phyloP scores from a whole-genome alignment of 2,329 filamentous ascomycete genomes.

The Diaporthe longicolla region DNA sequence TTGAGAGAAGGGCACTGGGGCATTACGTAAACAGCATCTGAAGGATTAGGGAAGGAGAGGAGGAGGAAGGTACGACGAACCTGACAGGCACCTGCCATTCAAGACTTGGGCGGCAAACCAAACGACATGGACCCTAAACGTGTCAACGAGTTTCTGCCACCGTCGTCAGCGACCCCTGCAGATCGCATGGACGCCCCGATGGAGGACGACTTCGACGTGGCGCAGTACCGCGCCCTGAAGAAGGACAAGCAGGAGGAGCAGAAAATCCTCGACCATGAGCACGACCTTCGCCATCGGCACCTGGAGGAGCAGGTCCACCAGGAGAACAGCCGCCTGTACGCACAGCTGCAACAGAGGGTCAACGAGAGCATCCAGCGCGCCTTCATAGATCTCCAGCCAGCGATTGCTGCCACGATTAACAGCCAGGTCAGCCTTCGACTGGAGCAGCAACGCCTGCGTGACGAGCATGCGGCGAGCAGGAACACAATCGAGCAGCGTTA shows the following conservation, averaged over 20 bases:
- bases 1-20: background rate
- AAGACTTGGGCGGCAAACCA: too few species aligned
- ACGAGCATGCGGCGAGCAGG: constrained; percentile 37
- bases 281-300: constrained; percentile 17
- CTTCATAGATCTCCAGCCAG: constrained; percentile 33
- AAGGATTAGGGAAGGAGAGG: background rate
- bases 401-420: constrained; percentile 36
- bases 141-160: constrained; percentile 40
- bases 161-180: background rate
- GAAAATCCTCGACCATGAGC: constrained; percentile 35
- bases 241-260: constrained; percentile 41
- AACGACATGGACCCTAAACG: constrained; percentile 26
- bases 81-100: background rate
- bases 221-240: constrained; percentile 33
- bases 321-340: constrained; percentile 30
- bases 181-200: constrained; percentile 16
- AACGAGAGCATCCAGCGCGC: constrained; percentile 37
- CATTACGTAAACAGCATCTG: background rate
- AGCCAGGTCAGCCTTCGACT: constrained; percentile 38
- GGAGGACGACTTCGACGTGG: constrained; percentile 39
- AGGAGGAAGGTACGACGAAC: background rate
- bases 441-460: constrained; percentile 36
- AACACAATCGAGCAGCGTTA: constrained; percentile 35
- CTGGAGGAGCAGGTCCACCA: constrained; percentile 37
- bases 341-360: constrained; percentile 39